These are phyloP conservation scores for Triticum aestivum DNA, from an alignment of 176 grass and related monocot species.

Conservation along the genomic window IWGSC_CS_RefSeq_v2.1 NC_057797.1:119508538-119509037, in stretches of 20 bases:
- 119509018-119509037: neutral
- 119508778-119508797: neutral
- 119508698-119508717: no score
- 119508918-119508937: neutral
- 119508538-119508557: no score
- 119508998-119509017: conserved; percentile 33
- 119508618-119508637: no score
- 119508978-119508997: conserved; percentile 38
- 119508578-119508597: no score
- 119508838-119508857: neutral
- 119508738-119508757: conserved; percentile 10
- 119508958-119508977: neutral
- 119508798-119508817: neutral
- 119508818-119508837: neutral
- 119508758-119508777: conserved; percentile 15
- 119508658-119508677: no score
- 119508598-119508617: no score
- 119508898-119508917: neutral
- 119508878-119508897: conserved; percentile 18
- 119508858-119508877: conserved; percentile 29
- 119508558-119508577: no score
- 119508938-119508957: neutral
- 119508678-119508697: no score
- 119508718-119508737: conserved; percentile 24
- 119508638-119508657: no score